phyloP scores from a whole-genome alignment of 768 basidiomycete genomes.

The Harrya chromipes region DNA sequence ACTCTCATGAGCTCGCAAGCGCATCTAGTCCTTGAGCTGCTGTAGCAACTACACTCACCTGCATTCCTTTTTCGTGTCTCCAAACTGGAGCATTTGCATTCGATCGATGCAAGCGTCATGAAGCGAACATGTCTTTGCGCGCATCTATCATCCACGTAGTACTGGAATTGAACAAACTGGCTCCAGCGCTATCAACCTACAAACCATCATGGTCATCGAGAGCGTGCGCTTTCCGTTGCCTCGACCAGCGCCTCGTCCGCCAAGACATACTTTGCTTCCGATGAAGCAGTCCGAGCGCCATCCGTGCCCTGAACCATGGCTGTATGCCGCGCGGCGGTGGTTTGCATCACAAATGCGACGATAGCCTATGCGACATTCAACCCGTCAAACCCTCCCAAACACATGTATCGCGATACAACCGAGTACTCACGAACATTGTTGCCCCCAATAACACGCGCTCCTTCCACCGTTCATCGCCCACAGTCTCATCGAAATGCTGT shows the following conservation, averaged over 20 bases:
- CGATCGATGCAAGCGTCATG: no score
- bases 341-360: conserved; percentile 33
- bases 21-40: no score
- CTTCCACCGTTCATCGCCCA: conserved; percentile 62
- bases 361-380: conserved; percentile 19
- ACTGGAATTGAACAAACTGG: no score
- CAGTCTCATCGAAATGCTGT: conserved; percentile 45
- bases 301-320: conserved; percentile 26
- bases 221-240: conserved; percentile 1
- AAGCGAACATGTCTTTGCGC: not conserved
- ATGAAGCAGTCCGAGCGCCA: conserved; percentile 1
- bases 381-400: no score
- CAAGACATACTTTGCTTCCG: conserved; percentile 3
- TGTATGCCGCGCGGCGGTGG: conserved; percentile 28
- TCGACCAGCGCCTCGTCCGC: conserved; percentile 25
- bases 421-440: conserved; percentile 43
- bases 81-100: no score
- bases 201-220: not conserved
- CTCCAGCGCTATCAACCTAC: not conserved
- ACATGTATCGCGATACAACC: not conserved
- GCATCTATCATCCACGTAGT: not conserved
- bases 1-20: no score
- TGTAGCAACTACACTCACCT: no score
- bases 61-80: no score
- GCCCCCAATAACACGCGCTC: conserved; percentile 58